phyloP scores from a whole-genome alignment of 2,329 filamentous ascomycete species.

The Penicillium sp. region DNA sequence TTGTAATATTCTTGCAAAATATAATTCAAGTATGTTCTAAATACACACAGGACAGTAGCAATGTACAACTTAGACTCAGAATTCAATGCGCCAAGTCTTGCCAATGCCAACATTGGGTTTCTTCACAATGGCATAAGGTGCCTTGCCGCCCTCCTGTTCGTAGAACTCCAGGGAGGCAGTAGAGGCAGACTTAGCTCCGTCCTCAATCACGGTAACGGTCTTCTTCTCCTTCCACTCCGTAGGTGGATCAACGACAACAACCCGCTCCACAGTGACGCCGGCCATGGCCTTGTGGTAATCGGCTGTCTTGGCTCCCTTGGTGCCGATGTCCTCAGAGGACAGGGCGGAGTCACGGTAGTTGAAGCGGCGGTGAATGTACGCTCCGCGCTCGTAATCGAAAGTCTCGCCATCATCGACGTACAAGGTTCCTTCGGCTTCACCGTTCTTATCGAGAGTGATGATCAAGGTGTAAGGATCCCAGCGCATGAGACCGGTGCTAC shows the following conservation, averaged over 20 bases:
- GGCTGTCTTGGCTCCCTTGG: slow-evolving; percentile 63
- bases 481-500: slow-evolving; percentile 85
- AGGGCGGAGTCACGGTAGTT: slow-evolving; percentile 62
- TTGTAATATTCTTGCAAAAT: neutral
- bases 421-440: slow-evolving; percentile 75
- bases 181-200: slow-evolving; percentile 46
- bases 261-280: slow-evolving; percentile 76
- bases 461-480: slow-evolving; percentile 95
- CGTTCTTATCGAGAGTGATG: slow-evolving; percentile 66
- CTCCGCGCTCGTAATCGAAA: slow-evolving; percentile 82
- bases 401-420: slow-evolving; percentile 94
- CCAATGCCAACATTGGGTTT: slow-evolving; percentile 64
- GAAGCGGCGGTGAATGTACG: slow-evolving; percentile 86
- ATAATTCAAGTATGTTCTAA: slow-evolving; percentile 3
- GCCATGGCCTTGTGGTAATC: slow-evolving; percentile 79
- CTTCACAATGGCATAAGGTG: slow-evolving; percentile 64
- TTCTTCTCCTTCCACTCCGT: slow-evolving; percentile 67
- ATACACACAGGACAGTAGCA: slow-evolving; percentile 6
- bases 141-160: slow-evolving; percentile 54
- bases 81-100: slow-evolving; percentile 64
- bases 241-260: slow-evolving; percentile 80
- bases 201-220: slow-evolving; percentile 53
- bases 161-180: slow-evolving; percentile 61
- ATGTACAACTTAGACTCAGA: slow-evolving; percentile 43
- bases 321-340: slow-evolving; percentile 68